Evolutionary conservation across 306 rosid genomes (phyloP).

Genomic region (Citrullus colocynthis): DNA sequence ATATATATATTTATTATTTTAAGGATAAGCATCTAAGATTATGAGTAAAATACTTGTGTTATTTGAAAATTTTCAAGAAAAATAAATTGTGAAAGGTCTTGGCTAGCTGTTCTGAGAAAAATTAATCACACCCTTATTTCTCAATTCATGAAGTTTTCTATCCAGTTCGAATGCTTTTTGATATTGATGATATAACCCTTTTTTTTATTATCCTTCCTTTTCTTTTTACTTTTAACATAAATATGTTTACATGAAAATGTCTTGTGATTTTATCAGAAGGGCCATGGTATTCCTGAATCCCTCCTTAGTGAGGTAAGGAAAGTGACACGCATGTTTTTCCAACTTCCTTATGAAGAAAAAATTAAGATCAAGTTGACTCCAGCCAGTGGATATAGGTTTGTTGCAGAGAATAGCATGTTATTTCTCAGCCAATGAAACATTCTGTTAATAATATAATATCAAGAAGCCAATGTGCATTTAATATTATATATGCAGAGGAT

Average conservation of each 20-base stretch:
- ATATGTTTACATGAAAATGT: not conserved
- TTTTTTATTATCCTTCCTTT: not conserved
- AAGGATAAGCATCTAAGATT: not conserved
- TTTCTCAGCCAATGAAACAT: not conserved
- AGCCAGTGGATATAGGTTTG: slow-evolving; percentile 62
- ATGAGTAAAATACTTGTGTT: not conserved
- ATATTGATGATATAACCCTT: not conserved
- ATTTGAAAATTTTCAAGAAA: not conserved
- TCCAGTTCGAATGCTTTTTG: not conserved
- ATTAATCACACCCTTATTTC: not conserved
- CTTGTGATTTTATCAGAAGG: slow-evolving; percentile 38
- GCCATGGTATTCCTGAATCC: slow-evolving; percentile 65
- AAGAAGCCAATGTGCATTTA: not conserved
- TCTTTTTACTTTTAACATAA: not conserved
- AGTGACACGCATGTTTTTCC: slow-evolving; percentile 44
- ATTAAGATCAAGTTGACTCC: slow-evolving; percentile 54
- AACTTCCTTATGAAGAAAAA: slow-evolving; percentile 77
- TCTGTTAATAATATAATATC: not conserved
- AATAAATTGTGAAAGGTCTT: not conserved
- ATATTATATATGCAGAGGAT: slow-evolving; percentile 53
- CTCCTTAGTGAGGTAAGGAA: slow-evolving; percentile 46
- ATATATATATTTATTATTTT: not conserved
- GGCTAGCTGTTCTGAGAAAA: not conserved
- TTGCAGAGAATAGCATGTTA: not conserved
- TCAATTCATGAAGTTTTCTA: not conserved